Conservation (phyloP, 2,329 filamentous ascomycete species). For the Sporothrix protearum region DNA sequence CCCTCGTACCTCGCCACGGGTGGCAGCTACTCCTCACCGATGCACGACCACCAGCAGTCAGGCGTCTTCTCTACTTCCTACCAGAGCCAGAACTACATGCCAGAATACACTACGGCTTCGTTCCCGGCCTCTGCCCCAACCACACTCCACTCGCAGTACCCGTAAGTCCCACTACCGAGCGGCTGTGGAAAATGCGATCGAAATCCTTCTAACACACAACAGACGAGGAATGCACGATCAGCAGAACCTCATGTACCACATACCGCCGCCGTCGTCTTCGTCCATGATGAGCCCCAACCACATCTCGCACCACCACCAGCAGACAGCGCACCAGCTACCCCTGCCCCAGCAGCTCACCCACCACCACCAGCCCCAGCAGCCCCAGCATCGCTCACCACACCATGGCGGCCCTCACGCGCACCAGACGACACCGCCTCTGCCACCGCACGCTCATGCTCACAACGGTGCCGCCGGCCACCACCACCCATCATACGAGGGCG, state of each 20-base stretch:
- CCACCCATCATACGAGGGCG: conserved; percentile 14
- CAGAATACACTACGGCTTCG: conserved; percentile 32
- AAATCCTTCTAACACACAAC: not conserved
- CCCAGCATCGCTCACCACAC: conserved; percentile 18
- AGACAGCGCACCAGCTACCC: conserved; percentile 15
- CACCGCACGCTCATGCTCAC: conserved; percentile 10
- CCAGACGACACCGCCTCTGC: conserved; percentile 2
- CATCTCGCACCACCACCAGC: conserved; percentile 21
- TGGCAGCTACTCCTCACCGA: conserved; percentile 21
- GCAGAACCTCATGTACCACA: conserved; percentile 34
- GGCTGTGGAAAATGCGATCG: conserved; percentile 24
- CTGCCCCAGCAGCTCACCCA: conserved; percentile 25
- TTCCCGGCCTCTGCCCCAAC: conserved; percentile 32
- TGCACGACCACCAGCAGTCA: conserved; percentile 32
- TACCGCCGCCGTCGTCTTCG: conserved; percentile 27
- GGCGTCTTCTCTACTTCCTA: conserved; percentile 36
- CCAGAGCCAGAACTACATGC: conserved; percentile 35
- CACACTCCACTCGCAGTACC: conserved; percentile 34
- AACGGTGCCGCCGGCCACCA: not conserved
- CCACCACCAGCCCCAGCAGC: conserved; percentile 21
- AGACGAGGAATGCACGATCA: conserved; percentile 24
- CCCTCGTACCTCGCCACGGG: conserved; percentile 28
- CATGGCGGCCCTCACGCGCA: conserved; percentile 6
- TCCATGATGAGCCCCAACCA: conserved; percentile 19
- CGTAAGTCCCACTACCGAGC: conserved; percentile 32